Evolutionary conservation across 257 asterid species (phyloP).

Genomic region (Schizonepeta tenuifolia): DNA sequence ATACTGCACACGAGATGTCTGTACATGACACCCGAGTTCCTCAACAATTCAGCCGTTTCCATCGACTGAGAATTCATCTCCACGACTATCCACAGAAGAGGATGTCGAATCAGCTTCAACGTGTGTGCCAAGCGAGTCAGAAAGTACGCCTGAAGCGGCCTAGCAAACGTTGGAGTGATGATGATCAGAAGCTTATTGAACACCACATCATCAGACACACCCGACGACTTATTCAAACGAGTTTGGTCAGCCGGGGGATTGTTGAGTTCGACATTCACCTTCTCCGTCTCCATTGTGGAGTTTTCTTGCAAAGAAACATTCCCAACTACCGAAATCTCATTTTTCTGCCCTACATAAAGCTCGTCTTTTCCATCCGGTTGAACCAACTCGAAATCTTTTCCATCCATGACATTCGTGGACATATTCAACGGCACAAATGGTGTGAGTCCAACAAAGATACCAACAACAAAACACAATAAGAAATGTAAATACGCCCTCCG

Average conservation of each 20-base stretch:
- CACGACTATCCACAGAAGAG: slow-evolving; percentile 77
- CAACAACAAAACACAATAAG: slow-evolving; percentile 58
- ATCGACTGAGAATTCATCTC: slow-evolving; percentile 73
- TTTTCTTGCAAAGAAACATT: slow-evolving; percentile 32
- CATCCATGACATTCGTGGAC: slow-evolving; percentile 42
- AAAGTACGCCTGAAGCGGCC: slow-evolving; percentile 59
- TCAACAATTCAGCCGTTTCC: slow-evolving; percentile 65
- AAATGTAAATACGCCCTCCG: slow-evolving; percentile 64
- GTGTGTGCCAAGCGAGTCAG: slow-evolving; percentile 64
- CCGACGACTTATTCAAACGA: slow-evolving; percentile 32
- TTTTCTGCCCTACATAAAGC: slow-evolving; percentile 28
- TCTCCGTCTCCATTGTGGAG: slow-evolving; percentile 31
- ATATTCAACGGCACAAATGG: slow-evolving; percentile 52
- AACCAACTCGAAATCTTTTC: slow-evolving; percentile 46
- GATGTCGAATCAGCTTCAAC: slow-evolving; percentile 55
- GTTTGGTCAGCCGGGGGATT: slow-evolving; percentile 19
- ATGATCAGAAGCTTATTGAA: slow-evolving; percentile 63
- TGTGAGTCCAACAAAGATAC: slow-evolving; percentile 60
- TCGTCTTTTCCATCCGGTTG: slow-evolving; percentile 37
- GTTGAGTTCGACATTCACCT: slow-evolving; percentile 28
- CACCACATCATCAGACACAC: slow-evolving; percentile 30
- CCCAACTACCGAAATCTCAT: slow-evolving; percentile 32
- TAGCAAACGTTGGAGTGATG: slow-evolving; percentile 59
- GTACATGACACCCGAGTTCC: slow-evolving; percentile 69
- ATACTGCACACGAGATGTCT: slow-evolving; percentile 64